Evolutionary conservation across 2,329 filamentous ascomycete genomes (phyloP).

Genomic region (Parastagonospora nodorum): DNA sequence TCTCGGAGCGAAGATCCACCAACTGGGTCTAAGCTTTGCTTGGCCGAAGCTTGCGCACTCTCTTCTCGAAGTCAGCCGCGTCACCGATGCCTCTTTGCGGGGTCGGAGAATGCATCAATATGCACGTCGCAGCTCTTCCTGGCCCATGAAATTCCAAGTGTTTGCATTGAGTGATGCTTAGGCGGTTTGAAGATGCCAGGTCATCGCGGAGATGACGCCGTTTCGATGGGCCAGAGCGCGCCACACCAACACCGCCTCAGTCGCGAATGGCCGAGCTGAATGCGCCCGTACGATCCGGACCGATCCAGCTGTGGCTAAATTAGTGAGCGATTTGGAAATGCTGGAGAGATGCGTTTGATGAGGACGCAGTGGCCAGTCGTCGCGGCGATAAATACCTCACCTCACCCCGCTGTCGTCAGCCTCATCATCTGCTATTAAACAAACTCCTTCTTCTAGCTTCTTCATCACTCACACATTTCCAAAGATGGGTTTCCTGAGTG

Average conservation of each 20-base stretch:
- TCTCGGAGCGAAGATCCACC: background rate
- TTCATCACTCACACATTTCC: background rate
- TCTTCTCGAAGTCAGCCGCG: too few species aligned
- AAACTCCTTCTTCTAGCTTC: background rate
- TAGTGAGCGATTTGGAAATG: slow-evolving; percentile 6
- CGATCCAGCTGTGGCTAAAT: background rate
- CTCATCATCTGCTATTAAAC: background rate
- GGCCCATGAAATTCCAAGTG: background rate
- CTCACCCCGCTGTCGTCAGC: background rate
- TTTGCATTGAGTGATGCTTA: background rate
- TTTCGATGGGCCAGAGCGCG: slow-evolving; percentile 1
- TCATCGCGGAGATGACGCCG: slow-evolving; percentile 1
- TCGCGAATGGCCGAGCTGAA: background rate
- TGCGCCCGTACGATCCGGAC: background rate
- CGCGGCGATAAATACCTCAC: slow-evolving; percentile 14
- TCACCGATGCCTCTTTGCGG: too few species aligned
- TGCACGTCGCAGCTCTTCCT: background rate
- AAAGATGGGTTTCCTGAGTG: slow-evolving; percentile 27
- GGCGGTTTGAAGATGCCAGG: background rate
- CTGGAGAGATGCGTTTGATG: background rate
- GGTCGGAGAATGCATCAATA: too few species aligned
- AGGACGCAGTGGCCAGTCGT: slow-evolving; percentile 1
- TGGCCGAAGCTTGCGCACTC: too few species aligned
- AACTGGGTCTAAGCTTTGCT: background rate
- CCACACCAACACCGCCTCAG: slow-evolving; percentile 6